These are phyloP conservation scores for Chaetomium globosum DNA, from an alignment of 2,329 filamentous ascomycete species.

Conservation along the genomic window DNA sequence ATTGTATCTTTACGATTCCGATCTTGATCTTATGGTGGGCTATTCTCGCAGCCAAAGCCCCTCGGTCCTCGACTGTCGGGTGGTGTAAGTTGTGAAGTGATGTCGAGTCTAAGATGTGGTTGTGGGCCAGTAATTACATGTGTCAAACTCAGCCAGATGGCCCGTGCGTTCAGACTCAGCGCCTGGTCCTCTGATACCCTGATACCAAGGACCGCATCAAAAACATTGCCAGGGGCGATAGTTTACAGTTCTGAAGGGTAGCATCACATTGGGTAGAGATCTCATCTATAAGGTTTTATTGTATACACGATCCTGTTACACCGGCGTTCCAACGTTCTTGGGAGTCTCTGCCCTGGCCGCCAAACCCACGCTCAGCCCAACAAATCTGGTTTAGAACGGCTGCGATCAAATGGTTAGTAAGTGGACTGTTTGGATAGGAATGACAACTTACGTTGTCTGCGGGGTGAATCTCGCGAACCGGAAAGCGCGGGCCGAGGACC, in stretches of 20 bases:
- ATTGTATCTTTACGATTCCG: neutral
- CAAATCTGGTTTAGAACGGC: slow-evolving; percentile 36
- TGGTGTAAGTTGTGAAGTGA: neutral
- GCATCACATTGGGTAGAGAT: neutral
- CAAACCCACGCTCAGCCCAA: slow-evolving; percentile 11
- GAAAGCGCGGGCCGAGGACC: slow-evolving; percentile 54
- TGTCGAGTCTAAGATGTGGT: neutral
- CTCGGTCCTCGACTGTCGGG: neutral
- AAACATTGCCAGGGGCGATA: neutral
- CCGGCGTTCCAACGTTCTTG: slow-evolving; percentile 8
- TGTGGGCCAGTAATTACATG: neutral
- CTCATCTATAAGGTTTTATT: slow-evolving; percentile 32
- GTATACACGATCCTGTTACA: slow-evolving; percentile 28
- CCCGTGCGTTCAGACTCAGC: neutral
- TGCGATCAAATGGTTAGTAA: slow-evolving; percentile 20
- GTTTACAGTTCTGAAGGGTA: neutral
- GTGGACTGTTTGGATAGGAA: no score
- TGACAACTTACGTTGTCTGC: slow-evolving; percentile 61
- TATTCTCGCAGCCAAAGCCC: neutral
- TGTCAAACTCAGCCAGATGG: slow-evolving; percentile 3
- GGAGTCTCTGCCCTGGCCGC: slow-evolving; percentile 17
- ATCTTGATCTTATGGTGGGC: neutral
- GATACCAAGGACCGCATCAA: no score
- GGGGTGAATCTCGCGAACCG: slow-evolving; percentile 55
- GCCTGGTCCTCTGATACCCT: neutral